These are phyloP conservation scores for Starmerella bombi DNA, from an alignment of 805 yeast species.

Conservation along the genomic window DNA sequence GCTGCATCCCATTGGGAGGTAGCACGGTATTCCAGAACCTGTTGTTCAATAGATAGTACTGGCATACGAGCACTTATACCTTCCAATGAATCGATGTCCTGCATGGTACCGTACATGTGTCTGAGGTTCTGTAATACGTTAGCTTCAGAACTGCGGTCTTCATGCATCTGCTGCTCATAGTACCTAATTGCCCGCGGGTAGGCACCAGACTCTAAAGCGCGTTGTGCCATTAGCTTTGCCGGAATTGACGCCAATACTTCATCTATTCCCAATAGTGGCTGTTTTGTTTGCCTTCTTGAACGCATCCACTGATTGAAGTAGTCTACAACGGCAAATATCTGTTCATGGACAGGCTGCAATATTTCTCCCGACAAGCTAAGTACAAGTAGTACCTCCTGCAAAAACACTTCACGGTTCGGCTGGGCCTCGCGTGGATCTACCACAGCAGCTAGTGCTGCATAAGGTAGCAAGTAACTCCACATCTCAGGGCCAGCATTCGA, in stretches of 20 bases:
- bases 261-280: conserved; percentile 14
- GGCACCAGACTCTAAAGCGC: conserved; percentile 72
- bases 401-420: conserved; percentile 33
- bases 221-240: conserved; percentile 53
- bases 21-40: conserved; percentile 67
- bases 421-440: conserved; percentile 31
- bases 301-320: conserved; percentile 65
- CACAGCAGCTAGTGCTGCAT: conserved; percentile 52
- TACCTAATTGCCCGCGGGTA: conserved; percentile 79
- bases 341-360: conserved; percentile 52
- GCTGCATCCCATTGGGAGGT: conserved; percentile 80
- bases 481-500: conserved; percentile 33
- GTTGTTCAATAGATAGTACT: conserved; percentile 55
- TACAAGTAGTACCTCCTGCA: conserved; percentile 47
- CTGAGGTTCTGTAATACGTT: conserved; percentile 35
- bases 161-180: conserved; percentile 60
- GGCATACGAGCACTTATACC: conserved; percentile 65
- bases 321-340: conserved; percentile 68
- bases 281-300: conserved; percentile 16
- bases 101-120: conserved; percentile 69
- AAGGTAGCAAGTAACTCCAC: conserved; percentile 63
- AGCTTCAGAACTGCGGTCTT: conserved; percentile 23
- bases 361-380: conserved; percentile 30
- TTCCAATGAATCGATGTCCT: conserved; percentile 79
- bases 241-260: conserved; percentile 33